Percentiles rank a stretch among this genome's conserved stretches.
phyloP scores from a whole-genome alignment of 805 yeast species.

The Yamadazyma sp. region DNA sequence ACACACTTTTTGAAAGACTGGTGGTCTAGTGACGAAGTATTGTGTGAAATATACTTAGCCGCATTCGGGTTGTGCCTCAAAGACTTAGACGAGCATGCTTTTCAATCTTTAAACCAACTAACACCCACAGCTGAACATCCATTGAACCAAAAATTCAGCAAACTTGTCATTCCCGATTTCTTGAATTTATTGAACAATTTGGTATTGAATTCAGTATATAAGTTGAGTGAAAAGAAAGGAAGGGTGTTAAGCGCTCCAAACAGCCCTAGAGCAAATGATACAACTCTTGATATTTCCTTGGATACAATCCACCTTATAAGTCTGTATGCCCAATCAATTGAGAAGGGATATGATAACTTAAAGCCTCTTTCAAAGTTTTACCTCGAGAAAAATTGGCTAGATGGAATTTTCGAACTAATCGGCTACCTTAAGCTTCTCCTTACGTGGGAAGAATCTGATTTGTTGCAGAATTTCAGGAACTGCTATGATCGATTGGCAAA shows the following conservation, averaged over 20 bases:
- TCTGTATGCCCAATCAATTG: conserved; percentile 30
- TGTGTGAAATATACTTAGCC: conserved; percentile 43
- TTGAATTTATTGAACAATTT: conserved; percentile 33
- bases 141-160: conserved; percentile 12
- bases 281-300: conserved; percentile 24
- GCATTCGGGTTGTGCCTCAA: conserved; percentile 42
- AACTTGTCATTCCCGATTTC: conserved; percentile 47
- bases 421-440: conserved; percentile 32
- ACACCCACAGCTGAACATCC: conserved; percentile 11
- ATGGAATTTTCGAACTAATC: conserved; percentile 38
- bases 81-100: conserved; percentile 1
- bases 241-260: conserved; percentile 34
- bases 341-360: conserved; percentile 27
- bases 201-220: conserved; percentile 33
- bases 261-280: conserved; percentile 24
- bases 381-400: conserved; percentile 33
- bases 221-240: conserved; percentile 30
- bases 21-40: conserved; percentile 50
- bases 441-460: conserved; percentile 23
- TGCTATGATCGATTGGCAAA: conserved; percentile 29
- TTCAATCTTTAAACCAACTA: conserved; percentile 7
- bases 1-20: conserved; percentile 44
- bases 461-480: conserved; percentile 16
- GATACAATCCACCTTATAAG: conserved; percentile 38
- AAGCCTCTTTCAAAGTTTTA: conserved; percentile 25